Evolutionary conservation across 768 basidiomycete species (phyloP), one percentile per base, ranked within the genome.

Genomic region (Phlebiopsis flavidoalba): DNA sequence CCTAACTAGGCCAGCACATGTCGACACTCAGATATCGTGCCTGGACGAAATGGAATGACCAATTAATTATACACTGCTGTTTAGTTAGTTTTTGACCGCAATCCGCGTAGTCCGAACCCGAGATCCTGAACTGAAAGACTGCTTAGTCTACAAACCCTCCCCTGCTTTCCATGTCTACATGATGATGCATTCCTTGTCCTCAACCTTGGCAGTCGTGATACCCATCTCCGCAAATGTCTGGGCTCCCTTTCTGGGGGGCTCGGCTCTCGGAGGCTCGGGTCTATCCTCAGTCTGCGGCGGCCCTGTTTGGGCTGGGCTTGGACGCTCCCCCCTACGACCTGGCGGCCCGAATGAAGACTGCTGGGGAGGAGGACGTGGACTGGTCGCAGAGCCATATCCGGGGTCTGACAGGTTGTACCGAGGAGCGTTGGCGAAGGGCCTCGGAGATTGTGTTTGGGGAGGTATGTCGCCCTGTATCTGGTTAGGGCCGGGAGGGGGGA

Each of bases 151-250:
- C 40, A 43, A 17, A 43, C 10, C 17, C 40, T 17, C 4, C 17
- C 17, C 12, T 43, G 40, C 40, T 43, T 43, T 43, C 40, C 40
- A 17, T 12, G 17, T 47, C 81, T 71, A 97, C 93, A 97, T 95
- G 64, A 97, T 81, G 36, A 91, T 75, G 77, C 94, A 96, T 0
- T 92, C 88, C 73, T 93, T 87, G 5, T 91, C 83, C 67, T 93
- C 85, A 48, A 84, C 82, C 67, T 89, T 91, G 26, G 80, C 83
- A 12, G 88, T 87, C 35, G 86, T 83, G 68, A 94, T 88, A 0
- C 95, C 95, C 94, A 97, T 95, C 78, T 96, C 94, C 21, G 88
- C 90, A 75, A 97, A 95, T 48, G 93, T 95, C 68, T 87, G 79
- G 1, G 90, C 83, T 1, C 86, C 80, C 55, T 74, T 75, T 54